Evolutionary conservation across 106 monocot species (phyloP), one percentile per base, ranked within the genome.

Genomic region (Narthecium ossifragum): DNA sequence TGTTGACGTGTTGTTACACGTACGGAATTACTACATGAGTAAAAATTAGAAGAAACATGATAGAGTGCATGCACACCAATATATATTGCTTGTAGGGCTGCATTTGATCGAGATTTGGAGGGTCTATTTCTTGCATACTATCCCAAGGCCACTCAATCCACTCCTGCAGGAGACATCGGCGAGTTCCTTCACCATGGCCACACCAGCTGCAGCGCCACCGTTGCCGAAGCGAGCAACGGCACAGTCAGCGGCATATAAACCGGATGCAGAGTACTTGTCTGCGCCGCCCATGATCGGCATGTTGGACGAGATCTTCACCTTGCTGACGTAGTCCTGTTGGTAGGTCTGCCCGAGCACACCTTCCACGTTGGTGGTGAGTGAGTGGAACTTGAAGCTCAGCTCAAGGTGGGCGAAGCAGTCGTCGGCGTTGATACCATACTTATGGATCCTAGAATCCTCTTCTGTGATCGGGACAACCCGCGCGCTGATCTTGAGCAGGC

Each of bases 261-360:
- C 47, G 0, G 75, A 67, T 1, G 61, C 26, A 2, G 26, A 11
- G 53, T 57, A 80, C 49, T 61, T 25, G 15, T 31, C 22, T 1
- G 59, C 74, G 12, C 65, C 66, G 11, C 74, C 65, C 47, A 70
- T 50, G 6, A 75, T 29, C 3, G 79, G 79, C 70, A 64, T 53
- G 6, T 15, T 15, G 7, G n/a, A 21, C 15, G 21, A 20, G 8
- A 66, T 33, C 55, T 46, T 45, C 21, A 41, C 54, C 13, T 31
- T 39, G 66, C 55, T 66, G 13, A 32, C 18, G 38, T 66, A 55
- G 27, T 55, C 28, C 12, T 54, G 11, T 2, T 55, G 6, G 32
- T 66, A 66, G 10, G 66, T 66, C 41, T 56, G 66, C 10, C 66
- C 66, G 30, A 66, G 45, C 15, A 55, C 54, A 38, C 66, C 66